Evolutionary conservation across 2,329 filamentous ascomycete genomes (phyloP).

Genomic region (Gnomoniopsis smithogilvyi): DNA sequence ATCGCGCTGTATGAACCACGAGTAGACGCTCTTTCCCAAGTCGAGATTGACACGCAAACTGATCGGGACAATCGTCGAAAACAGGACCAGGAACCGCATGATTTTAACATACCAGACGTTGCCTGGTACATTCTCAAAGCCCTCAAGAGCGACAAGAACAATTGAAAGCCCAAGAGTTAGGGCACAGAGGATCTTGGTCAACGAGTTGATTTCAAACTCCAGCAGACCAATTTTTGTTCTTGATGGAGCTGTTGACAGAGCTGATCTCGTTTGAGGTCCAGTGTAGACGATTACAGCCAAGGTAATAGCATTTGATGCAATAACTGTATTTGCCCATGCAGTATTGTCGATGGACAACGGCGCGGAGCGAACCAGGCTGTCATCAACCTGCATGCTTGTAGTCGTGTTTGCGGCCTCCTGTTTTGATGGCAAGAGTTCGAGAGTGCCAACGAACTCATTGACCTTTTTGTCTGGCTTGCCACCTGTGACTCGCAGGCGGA

Average conservation of each 20-base stretch:
- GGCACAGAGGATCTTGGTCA: constrained; percentile 93
- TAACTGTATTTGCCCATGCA: constrained; percentile 96
- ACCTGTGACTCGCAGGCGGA: constrained; percentile 68
- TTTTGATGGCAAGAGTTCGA: constrained; percentile 66
- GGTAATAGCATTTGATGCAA: constrained; percentile 87
- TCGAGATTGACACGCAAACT: constrained; percentile 95
- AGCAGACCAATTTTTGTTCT: constrained; percentile 91
- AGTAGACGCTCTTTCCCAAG: constrained; percentile 95
- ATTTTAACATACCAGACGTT: constrained; percentile 92
- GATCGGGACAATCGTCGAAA: constrained; percentile 99
- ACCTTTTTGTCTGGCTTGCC: constrained; percentile 91
- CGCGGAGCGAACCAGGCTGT: constrained; percentile 51
- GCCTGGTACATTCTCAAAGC: constrained; percentile 65
- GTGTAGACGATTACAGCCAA: constrained; percentile 92
- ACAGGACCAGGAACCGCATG: constrained; percentile 95
- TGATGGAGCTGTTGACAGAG: constrained; percentile 86
- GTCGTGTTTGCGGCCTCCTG: constrained; percentile 44
- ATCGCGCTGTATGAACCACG: constrained; percentile 91
- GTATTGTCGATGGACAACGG: constrained; percentile 94
- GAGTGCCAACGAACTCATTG: constrained; percentile 89
- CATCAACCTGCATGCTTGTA: constrained; percentile 29
- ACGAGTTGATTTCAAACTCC: constrained; percentile 93
- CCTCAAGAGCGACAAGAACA: constrained; percentile 82
- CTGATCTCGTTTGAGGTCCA: constrained; percentile 88
- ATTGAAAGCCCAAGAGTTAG: constrained; percentile 84